These are phyloP conservation scores for Russula earlei DNA, from an alignment of 768 basidiomycete species.

Conservation along the genomic window DNA sequence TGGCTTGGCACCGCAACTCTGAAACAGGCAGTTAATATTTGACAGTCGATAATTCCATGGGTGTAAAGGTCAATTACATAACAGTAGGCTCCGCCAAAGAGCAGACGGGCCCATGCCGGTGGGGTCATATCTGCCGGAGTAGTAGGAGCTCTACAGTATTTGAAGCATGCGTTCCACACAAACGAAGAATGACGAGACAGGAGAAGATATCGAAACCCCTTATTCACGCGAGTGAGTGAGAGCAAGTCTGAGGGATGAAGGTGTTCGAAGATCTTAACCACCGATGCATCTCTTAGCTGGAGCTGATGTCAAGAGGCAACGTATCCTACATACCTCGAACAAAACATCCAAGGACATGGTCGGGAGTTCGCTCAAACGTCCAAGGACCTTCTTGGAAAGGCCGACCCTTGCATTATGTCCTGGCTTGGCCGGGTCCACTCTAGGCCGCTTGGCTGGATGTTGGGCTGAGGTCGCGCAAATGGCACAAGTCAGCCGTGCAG, in stretches of 20 bases:
- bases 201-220: slow-evolving; percentile 24
- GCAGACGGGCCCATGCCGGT: slow-evolving; percentile 8
- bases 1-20: slow-evolving; percentile 15
- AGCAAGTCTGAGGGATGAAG: slow-evolving; percentile 28
- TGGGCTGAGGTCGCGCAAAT: neutral
- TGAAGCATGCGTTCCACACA: slow-evolving; percentile 23
- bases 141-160: neutral
- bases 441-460: neutral
- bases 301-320: neutral
- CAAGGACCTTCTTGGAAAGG: neutral
- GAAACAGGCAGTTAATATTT: too few relatives aligned
- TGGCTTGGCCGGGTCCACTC: neutral
- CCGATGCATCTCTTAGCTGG: neutral
- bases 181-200: slow-evolving; percentile 17
- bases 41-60: neutral
- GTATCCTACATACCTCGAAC: slow-evolving; percentile 21
- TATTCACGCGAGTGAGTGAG: slow-evolving; percentile 25
- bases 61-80: neutral
- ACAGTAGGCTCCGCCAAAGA: slow-evolving; percentile 16
- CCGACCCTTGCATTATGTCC: neutral
- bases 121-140: slow-evolving; percentile 11
- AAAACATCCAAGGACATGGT: slow-evolving; percentile 25
- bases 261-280: slow-evolving; percentile 24
- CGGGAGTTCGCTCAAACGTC: slow-evolving; percentile 13
- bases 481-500: neutral